Percentiles rank a stretch among this genome's conserved stretches.
Conservation (phyloP, 495 filamentous ascomycete genomes). For the Oidiodendron maius region DNA sequence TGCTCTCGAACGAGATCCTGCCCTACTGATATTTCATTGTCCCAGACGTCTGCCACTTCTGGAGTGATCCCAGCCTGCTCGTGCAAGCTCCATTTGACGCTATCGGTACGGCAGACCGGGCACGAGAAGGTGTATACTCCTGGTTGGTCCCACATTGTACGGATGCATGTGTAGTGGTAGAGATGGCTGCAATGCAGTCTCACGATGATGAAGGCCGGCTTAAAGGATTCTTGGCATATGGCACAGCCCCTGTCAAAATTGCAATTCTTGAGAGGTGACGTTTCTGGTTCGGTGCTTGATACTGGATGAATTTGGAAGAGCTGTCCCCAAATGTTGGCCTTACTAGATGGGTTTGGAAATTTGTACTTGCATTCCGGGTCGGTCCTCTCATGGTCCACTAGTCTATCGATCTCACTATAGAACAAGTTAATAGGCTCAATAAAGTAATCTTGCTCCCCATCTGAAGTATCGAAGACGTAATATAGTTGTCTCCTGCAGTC, state of each 20-base stretch:
- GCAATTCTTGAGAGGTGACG: neutral
- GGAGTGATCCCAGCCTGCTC: neutral
- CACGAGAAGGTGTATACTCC: neutral
- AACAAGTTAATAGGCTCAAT: neutral
- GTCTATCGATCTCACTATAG: neutral
- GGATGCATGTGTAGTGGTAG: conserved; percentile 9
- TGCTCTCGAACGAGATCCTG: neutral
- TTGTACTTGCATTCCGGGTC: neutral
- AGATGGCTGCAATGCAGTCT: conserved; percentile 9
- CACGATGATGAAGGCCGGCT: neutral
- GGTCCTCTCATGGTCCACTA: neutral
- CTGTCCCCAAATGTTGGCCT: neutral
- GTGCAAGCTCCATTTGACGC: neutral
- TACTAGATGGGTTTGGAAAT: neutral
- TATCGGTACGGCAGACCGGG: conserved; percentile 1
- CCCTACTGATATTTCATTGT: neutral
- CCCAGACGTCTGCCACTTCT: conserved; percentile 7
- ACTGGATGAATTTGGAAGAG: conserved; percentile 14
- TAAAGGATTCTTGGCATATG: conserved; percentile 1
- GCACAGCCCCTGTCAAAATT: neutral
- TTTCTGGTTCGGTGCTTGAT: neutral
- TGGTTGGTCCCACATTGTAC: neutral
- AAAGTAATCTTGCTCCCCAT: neutral
- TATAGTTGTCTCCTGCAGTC: conserved; percentile 7
- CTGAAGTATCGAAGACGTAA: conserved; percentile 1